A percentile compares a stretch with the other conserved stretches of the same genome.
These are phyloP conservation scores for Boletus sp. DNA, from an alignment of 768 basidiomycete species.

Conservation along the genomic window DNA sequence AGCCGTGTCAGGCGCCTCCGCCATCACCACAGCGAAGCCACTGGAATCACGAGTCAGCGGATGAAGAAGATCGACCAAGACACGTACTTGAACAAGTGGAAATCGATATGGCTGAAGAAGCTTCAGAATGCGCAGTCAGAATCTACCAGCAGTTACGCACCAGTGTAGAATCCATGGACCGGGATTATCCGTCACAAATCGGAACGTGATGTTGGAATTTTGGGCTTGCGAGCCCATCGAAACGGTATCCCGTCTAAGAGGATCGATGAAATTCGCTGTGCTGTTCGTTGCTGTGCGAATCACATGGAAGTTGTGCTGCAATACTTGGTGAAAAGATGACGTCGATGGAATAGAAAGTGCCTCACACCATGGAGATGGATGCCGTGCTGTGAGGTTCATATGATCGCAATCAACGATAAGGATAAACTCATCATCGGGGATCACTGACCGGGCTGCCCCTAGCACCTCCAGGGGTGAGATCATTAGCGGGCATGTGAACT, in stretches of 20 bases:
- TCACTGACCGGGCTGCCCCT: constrained; percentile 35
- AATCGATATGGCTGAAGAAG: constrained; percentile 30
- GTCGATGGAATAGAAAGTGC: not conserved
- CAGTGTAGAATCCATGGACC: constrained; percentile 58
- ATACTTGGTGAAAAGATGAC: not conserved
- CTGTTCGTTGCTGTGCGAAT: constrained; percentile 32
- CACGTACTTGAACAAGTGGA: constrained; percentile 26
- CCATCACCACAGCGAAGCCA: constrained; percentile 32
- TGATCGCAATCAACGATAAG: not conserved
- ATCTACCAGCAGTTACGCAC: constrained; percentile 8
- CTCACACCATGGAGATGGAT: constrained; percentile 42
- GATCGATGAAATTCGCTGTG: constrained; percentile 36
- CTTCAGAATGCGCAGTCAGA: not conserved
- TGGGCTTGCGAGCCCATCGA: constrained; percentile 33
- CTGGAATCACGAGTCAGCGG: constrained; percentile 12
- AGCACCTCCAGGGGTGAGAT: constrained; percentile 30
- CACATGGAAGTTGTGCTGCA: constrained; percentile 39
- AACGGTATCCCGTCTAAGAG: constrained; percentile 34
- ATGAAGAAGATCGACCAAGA: not conserved
- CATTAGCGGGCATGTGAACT: constrained; percentile 43
- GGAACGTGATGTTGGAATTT: constrained; percentile 46
- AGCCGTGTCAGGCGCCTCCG: constrained; percentile 22
- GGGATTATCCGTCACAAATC: constrained; percentile 64
- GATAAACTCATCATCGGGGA: not conserved
- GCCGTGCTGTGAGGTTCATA: constrained; percentile 28